Base-by-base conservation (phyloP, 2,329 filamentous ascomycete species). In the Paraphaeosphaeria sporulosa region DNA sequence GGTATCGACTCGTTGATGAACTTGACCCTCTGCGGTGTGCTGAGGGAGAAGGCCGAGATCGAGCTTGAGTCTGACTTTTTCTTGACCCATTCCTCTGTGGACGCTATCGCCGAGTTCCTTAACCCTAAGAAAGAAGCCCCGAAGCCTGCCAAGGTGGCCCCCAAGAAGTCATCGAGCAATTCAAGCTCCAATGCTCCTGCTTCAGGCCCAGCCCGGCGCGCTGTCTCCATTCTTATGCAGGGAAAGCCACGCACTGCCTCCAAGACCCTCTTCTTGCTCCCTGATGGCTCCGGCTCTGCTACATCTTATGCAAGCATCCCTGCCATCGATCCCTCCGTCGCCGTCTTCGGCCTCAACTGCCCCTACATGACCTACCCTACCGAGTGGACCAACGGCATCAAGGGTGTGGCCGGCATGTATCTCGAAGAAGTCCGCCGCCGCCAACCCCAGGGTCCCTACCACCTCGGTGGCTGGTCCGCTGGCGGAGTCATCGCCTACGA, bases 371-470 rank as follows among this genome's bases (percentile, higher is more conserved):
- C 70, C 38, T 48, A 27, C 13, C 67, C 55, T 1, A 68, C 74
- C 3, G 57, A 66, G 42, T 64, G 70, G 27, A 64, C 72, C 44
- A 77, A 71, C 6, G 74, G 69, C 61, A 70, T 83, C 76, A 81
- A 25, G 80, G 85, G 63, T 79, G 82, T 4, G 74, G 76, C 13
- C 80, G 81, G 89, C 0, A 92, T 91, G 76, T 83, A 84, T 53
- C 77, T 93, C 0, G 85, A 87, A 17, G 91, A 91, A 90, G 90
- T 91, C 87, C n/a, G 90, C 89, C 1, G 91, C 25, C 60, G 62
- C 36, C 78, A 80, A 58, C 71, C 76, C 9, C 57, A 70, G 38
- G 78, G 78, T 1, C 78, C 78, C 8, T 80, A 80, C 62, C 64
- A 73, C 50, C 64, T 80, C 9, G 76, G 72, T 21, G 78, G 78